phyloP scores from a whole-genome alignment of 2,329 filamentous ascomycete species.

The Sarocladium brachiariae region DNA sequence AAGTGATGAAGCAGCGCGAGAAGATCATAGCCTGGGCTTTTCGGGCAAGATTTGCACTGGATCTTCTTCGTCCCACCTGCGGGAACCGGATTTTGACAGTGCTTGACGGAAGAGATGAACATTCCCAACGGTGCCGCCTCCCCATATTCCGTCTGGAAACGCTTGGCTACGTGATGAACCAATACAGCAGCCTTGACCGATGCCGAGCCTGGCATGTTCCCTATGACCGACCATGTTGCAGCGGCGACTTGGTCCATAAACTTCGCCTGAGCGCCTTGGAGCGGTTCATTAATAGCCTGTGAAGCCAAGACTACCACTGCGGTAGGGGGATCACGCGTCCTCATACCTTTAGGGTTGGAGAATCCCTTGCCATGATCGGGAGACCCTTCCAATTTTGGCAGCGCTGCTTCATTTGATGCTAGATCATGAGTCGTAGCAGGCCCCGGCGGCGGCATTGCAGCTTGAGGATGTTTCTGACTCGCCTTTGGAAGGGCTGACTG shows the following conservation, averaged over 20 bases:
- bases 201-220: conserved; percentile 52
- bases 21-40: conserved; percentile 42
- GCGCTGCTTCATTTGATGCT: too few species aligned
- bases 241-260: conserved; percentile 46
- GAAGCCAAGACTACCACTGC: too few species aligned
- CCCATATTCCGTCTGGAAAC: conserved; percentile 50
- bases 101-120: conserved; percentile 53
- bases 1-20: conserved; percentile 55
- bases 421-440: not conserved
- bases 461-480: not conserved
- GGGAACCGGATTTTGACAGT: conserved; percentile 48
- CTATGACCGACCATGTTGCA: conserved; percentile 56
- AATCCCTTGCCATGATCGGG: too few species aligned
- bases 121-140: conserved; percentile 50
- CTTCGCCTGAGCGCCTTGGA: not conserved
- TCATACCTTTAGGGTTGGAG: too few species aligned
- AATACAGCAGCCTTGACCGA: conserved; percentile 57
- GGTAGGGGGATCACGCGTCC: too few species aligned
- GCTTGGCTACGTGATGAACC: conserved; percentile 54
- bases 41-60: conserved; percentile 47
- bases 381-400: too few species aligned
- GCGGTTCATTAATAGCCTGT: not conserved
- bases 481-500: not conserved
- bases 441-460: not conserved
- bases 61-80: conserved; percentile 48